Evolutionary conservation across 2,329 filamentous ascomycete species (phyloP), one percentile per base, ranked within the genome.

Genomic region (Paradendryphiella salina): DNA sequence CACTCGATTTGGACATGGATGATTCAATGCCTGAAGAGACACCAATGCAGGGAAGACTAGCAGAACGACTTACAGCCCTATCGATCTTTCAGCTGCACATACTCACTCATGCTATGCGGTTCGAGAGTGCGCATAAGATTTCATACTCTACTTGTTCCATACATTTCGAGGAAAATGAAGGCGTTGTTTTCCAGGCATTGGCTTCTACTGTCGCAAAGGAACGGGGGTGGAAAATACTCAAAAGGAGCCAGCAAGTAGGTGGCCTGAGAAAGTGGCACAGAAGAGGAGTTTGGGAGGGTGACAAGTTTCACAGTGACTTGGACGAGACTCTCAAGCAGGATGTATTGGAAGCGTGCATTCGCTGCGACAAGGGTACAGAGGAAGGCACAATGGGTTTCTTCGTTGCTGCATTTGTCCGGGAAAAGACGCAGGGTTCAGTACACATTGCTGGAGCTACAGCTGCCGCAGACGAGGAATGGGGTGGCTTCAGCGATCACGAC

Each of bases 81-180:
- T 85, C 92, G 0, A 80, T 82, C 2, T 94, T 97, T 61, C 94
- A 99, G 73, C 80, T 92, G 5, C 83, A 83, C 20, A 83, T 97
- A 9, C 78, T 99, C 2, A 80, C 87, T 38, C 94, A 96, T 69
- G 92, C 94, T 0, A 87, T 97, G 73, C 74, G 77, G 17, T 99
- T 97, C 62, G 87, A 90, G 0, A 79, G 81, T 1, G 67, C 65
- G 5, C 61, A 71, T 10, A 86, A 84, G 59, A 85, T 97, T 35
- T 92, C 90, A 0, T 99, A 97, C 70, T 96, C 91, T 28, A 97
- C 94, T 0, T 99, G 94, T 70, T 97, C 93, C 0, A 77, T 96
- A 2, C 87, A 97, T 69, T 82, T 84, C 0, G 83, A 89, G 59
- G 94, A 99, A 72, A 97, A 99, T 64, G 94, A 99, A 73, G 75